phyloP scores from a whole-genome alignment of 257 asterid genomes.

The Avicennia marina region DNA sequence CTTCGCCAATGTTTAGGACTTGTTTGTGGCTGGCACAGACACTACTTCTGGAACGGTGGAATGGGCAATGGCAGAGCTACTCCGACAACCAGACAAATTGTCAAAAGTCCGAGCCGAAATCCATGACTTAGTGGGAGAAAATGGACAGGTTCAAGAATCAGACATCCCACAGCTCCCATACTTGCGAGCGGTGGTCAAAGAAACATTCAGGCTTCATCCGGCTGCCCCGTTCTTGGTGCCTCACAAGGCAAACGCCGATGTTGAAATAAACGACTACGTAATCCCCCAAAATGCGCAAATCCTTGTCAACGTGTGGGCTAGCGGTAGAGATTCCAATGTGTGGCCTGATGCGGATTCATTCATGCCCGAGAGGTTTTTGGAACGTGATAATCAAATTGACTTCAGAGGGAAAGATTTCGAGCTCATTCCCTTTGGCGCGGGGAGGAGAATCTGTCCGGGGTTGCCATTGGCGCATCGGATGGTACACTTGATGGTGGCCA shows the following conservation, averaged over 20 bases:
- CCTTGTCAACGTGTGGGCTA: constrained; percentile 23
- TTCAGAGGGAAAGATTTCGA: constrained; percentile 16
- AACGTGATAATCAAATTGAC: background rate
- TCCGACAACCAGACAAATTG: constrained; percentile 17
- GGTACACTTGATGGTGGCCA: constrained; percentile 24
- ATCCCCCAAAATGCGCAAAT: constrained; percentile 13
- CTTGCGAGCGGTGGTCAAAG: constrained; percentile 23
- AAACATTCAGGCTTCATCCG: constrained; percentile 26
- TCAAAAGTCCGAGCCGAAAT: constrained; percentile 12
- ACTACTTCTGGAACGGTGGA: constrained; percentile 25
- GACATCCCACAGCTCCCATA: constrained; percentile 27
- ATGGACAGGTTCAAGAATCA: constrained; percentile 27
- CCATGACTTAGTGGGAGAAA: too few species aligned
- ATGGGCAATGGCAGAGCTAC: constrained; percentile 33
- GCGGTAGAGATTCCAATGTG: constrained; percentile 16
- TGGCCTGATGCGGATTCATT: constrained; percentile 20
- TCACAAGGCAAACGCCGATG: constrained; percentile 6
- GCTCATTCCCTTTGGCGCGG: constrained; percentile 20
- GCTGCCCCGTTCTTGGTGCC: constrained; percentile 1
- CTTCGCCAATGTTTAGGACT: too few species aligned
- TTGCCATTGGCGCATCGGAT: constrained; percentile 24
- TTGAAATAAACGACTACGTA: constrained; percentile 9
- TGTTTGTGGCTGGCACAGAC: constrained; percentile 15
- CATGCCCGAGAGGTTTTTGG: constrained; percentile 27
- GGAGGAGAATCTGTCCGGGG: constrained; percentile 26